Conservation (phyloP, 2,329 filamentous ascomycete genomes). For the Reticulascus tulasneorum region DNA sequence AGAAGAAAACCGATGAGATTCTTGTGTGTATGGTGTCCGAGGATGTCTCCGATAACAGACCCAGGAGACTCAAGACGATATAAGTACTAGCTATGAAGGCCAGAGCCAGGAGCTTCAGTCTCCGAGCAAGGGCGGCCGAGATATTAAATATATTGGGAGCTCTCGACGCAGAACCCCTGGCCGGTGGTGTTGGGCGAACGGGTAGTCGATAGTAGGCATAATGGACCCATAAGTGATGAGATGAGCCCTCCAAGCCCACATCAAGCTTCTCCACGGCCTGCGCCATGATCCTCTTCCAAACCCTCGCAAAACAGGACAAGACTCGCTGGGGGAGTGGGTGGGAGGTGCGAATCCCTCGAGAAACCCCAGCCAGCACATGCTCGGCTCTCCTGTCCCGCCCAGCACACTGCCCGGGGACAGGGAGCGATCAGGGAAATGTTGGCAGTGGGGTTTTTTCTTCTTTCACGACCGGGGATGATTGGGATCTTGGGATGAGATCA, state of each 20-base stretch:
- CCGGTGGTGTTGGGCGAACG: background rate
- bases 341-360: slow-evolving; percentile 7
- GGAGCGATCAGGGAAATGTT: slow-evolving; percentile 7
- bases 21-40: background rate
- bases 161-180: background rate
- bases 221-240: slow-evolving; percentile 1
- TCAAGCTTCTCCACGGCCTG: slow-evolving; percentile 6
- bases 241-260: background rate
- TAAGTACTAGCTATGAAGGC: slow-evolving; percentile 8
- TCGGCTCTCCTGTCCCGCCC: slow-evolving; percentile 1
- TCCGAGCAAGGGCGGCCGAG: slow-evolving; percentile 2
- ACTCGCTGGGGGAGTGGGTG: slow-evolving; percentile 10
- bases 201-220: slow-evolving; percentile 1
- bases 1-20: background rate
- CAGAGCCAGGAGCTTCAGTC: slow-evolving; percentile 1
- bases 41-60: background rate
- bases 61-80: slow-evolving; percentile 6
- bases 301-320: slow-evolving; percentile 13
- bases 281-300: slow-evolving; percentile 13
- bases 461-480: slow-evolving; percentile 1
- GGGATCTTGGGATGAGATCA: slow-evolving; percentile 5
- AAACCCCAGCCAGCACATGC: slow-evolving; percentile 12
- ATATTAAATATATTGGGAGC: slow-evolving; percentile 12
- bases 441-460: slow-evolving; percentile 6
- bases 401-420: slow-evolving; percentile 5